Evolutionary conservation across 768 basidiomycete genomes (phyloP), one percentile per base, ranked within the genome.

Genomic region (Cubamyces lactineus): DNA sequence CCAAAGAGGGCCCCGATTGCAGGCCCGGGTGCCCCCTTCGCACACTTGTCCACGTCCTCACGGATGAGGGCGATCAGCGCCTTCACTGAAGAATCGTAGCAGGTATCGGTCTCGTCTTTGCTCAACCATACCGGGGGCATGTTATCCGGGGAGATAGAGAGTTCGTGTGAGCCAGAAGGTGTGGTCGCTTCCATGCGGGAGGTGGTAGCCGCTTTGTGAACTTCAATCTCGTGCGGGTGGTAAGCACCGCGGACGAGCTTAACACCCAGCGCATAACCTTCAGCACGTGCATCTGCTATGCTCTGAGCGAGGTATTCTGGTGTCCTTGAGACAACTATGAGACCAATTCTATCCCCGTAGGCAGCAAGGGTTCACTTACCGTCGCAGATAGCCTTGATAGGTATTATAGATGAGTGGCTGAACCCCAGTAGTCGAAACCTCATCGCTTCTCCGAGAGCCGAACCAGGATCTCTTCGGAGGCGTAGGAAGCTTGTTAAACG

Each of bases 201-300:
- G 11, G 59, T 39, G 12, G 74, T 65, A 13, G 68, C 64, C 21
- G 58, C 63, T 13, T 59, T 59, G 65, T 86, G 80, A 1, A 85
- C 84, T 4, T 80, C 76, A 19, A 83, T 65, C 70, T 97, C 95
- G 59, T 90, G 84, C 0, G 85, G 80, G 69, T 95, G 92, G 72
- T 98, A 98, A 1, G 95, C 95, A 0, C 95, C 95, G 19, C 95
- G 86, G 28, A 97, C 95, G 48, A 98, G 88, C 74, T 97, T 98
- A 57, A 94, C 86, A 8, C 95, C 95, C 0, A 96, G 81, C 0
- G 89, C 80, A 71, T 91, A 96, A 41, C 84, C 80, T 65, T 86
- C 78, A 53, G 71, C 74, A 62, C 82, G 79, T 4, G 95, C 91
- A 58, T 91, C 87, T 16, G 75, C 74, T 42, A 96, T 75, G 41